phyloP scores from a whole-genome alignment of 768 basidiomycete genomes.

The Pleurotus eryngii region DNA sequence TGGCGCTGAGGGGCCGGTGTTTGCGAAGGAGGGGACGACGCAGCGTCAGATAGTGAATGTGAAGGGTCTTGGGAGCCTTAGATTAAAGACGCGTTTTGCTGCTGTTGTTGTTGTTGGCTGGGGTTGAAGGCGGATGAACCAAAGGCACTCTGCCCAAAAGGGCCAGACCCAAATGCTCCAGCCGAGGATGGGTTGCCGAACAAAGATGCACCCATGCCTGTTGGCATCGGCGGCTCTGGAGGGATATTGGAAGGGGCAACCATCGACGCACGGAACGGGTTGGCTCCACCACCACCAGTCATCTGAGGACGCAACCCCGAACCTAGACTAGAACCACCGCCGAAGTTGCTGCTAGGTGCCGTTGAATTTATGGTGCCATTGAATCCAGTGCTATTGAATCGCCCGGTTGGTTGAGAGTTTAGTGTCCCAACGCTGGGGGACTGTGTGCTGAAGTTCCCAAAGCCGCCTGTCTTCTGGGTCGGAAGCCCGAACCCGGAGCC shows the following conservation, averaged over 20 bases:
- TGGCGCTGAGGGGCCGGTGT: not conserved
- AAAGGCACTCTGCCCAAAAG: slow-evolving; percentile 10
- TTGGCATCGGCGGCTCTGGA: slow-evolving; percentile 16
- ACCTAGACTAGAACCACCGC: slow-evolving; percentile 36
- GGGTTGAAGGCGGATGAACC: not conserved
- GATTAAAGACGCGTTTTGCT: slow-evolving; percentile 46
- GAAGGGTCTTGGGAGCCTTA: slow-evolving; percentile 18
- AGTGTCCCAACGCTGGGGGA: slow-evolving; percentile 21
- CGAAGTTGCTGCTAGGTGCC: not conserved
- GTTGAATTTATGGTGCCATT: no score
- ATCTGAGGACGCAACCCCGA: slow-evolving; percentile 58
- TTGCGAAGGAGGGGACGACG: slow-evolving; percentile 10
- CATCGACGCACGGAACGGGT: slow-evolving; percentile 68
- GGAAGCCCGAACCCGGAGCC: slow-evolving; percentile 15
- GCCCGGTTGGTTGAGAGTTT: slow-evolving; percentile 36
- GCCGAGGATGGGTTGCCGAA: not conserved
- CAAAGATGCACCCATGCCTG: slow-evolving; percentile 7
- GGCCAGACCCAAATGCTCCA: not conserved
- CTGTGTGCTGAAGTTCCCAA: slow-evolving; percentile 32
- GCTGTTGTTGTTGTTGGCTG: slow-evolving; percentile 31
- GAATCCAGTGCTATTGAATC: slow-evolving; percentile 30
- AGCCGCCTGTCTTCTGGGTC: slow-evolving; percentile 9
- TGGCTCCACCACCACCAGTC: slow-evolving; percentile 52
- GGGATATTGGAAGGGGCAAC: slow-evolving; percentile 10
- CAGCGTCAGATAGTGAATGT: slow-evolving; percentile 16